Evolutionary conservation across 2,329 filamentous ascomycete genomes (phyloP), one percentile per base, ranked within the genome.

Genomic region (Arthrobotrys pseudoclavata): DNA sequence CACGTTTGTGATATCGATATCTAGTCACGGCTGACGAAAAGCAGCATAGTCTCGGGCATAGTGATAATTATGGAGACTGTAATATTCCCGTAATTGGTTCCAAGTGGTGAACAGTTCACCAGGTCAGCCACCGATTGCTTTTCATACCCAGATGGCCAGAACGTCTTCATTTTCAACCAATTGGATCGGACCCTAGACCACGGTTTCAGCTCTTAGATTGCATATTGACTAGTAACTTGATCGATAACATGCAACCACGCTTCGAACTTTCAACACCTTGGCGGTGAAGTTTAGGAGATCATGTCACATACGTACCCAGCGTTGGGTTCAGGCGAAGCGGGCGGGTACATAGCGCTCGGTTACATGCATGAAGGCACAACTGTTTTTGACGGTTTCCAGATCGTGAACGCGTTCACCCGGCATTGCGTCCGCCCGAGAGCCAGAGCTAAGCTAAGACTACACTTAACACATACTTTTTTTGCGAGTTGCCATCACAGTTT

Each of bases 301-400:
- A 31, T 53, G 52, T 57, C 52, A 24, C 37, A n/a, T 40, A 40
- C 22, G 47, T 50, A 42, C 55, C 20, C 31, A 60, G 47, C 62
- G 34, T 48, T 60, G 26, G 40, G 26, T 40, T 61, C 37, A 61
- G 66, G 66, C 66, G 53, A 69, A 60, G 69, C 69, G 69, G 69
- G 50, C 63, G 57, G 50, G 69, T 57, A 55, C 62, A 66, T 48
- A 63, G 60, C 52, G 53, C 57, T 74, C 69, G 69, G 61, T 64
- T 74, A 67, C 62, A 45, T 66, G 69, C 62, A 69, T 74, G 22
- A 55, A 57, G 34, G 63, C 63, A 68, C 52, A 45, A 69, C 42
- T 45, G 24, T 55, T 26, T 69, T 37, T 67, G 62, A 55, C 42
- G 52, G 53, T 52, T 74, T 34, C 52, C 18, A 60, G 34, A 40